Base-by-base conservation (phyloP, 257 asterid species). In the Mentha longifolia region DNA sequence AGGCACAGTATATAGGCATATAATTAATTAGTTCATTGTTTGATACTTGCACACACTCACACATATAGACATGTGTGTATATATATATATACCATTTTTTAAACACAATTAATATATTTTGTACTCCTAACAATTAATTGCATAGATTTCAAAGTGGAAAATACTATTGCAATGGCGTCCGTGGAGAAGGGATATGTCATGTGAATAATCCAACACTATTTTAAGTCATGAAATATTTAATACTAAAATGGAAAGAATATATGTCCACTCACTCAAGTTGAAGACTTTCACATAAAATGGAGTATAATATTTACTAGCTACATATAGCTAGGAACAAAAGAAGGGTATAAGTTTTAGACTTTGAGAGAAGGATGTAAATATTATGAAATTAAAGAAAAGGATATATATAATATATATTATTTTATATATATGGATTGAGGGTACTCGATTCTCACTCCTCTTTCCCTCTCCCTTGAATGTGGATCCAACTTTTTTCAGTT, bases 381-480 rank as follows among this genome's bases (percentile, higher is more conserved):
- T 10, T 6, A 63, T 54, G 4, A 60, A 60, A 22, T 7, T 15
- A 9, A 22, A 65, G 13, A 57, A 77, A 37, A 51, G 54, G 6
- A 33, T 33, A 33, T 0, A 33, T 22, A 22, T 22, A 22, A 22
- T 22, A 22, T 22, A 22, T 22, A 22, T 22, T 22, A 22, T 22
- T 22, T 0, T 22, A 69, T 51, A 76, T 39, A 39, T 39, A 39
- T 6, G 7, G 57, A 61, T 56, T 70, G 74, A 14, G 68, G 72
- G 39, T 60, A 11, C 14, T 61, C 12, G 30, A 59, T 47, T 55
- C 28, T 14, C 54, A 7, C 56, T 31, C 5, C 51, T 56, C 17
- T 58, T 19, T 25, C 72, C 51, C 25, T 65, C 49, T 67, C 81
- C 81, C 9, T 57, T 57, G n/a, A 79, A 46, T 74, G 74, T 76